Conservation (phyloP, 1,284 basidiomycete genomes). For the Baeospora myosura region DNA sequence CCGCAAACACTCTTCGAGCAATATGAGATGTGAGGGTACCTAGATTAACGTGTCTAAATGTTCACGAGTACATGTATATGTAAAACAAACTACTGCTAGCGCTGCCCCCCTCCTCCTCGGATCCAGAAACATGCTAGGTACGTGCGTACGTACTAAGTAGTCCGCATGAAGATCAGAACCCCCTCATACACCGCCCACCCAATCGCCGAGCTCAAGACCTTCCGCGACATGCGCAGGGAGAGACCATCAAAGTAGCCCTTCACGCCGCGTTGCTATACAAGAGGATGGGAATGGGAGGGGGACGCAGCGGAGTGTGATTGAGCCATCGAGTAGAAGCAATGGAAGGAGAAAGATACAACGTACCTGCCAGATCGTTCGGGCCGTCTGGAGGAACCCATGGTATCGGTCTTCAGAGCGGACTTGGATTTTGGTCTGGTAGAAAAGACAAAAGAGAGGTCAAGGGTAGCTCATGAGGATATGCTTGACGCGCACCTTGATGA, state of each 20-base stretch:
- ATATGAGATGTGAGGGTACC: no score
- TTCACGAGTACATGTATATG: no score
- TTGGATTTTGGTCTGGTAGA: slow-evolving; percentile 76
- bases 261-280: slow-evolving; percentile 67
- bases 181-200: slow-evolving; percentile 92
- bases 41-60: no score
- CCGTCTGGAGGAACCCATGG: slow-evolving; percentile 59
- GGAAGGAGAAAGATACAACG: slow-evolving; percentile 17
- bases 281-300: no score
- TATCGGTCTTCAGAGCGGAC: slow-evolving; percentile 71
- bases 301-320: no score
- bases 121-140: no score
- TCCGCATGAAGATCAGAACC: slow-evolving; percentile 56
- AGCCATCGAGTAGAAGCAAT: slow-evolving; percentile 1
- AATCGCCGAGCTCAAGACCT: slow-evolving; percentile 85
- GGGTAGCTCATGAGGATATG: slow-evolving; percentile 1
- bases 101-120: no score
- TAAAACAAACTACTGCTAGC: no score
- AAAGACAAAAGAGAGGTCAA: no score
- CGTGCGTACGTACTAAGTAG: slow-evolving; percentile 14
- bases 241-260: slow-evolving; percentile 82
- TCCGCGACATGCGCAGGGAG: slow-evolving; percentile 76
- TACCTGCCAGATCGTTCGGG: slow-evolving; percentile 63
- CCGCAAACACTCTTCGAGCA: no score
- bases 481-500: slow-evolving; percentile 61